Evolutionary conservation across 2,329 filamentous ascomycete genomes (phyloP), one percentile per base, ranked within the genome.

Genomic region (Fusarium sp.): DNA sequence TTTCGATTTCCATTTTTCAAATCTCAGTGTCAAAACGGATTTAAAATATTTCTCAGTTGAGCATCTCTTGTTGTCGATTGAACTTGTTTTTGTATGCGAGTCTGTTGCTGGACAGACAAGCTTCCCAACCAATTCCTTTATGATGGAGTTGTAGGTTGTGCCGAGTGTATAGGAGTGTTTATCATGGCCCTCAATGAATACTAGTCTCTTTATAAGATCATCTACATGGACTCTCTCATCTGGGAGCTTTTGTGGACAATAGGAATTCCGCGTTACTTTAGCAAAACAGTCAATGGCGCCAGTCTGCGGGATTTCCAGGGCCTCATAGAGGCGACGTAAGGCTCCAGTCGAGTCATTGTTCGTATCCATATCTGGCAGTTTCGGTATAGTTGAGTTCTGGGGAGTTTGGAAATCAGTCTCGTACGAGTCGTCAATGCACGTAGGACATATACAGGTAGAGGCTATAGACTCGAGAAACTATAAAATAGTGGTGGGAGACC

Each of bases 241-340:
- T 7, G 40, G 38, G 19, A 45, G 15, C 2, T 4, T 1, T 17
- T 3, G 15, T 10, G 10, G 8, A n/a, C 55, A 54, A 10, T 1
- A 8, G 44, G 3, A 4, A 1, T n/a, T 12, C 4, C 14, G 14
- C n/a, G 20, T 14, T 7, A 14, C 14, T 21, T 14, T 5, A 11
- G 53, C 38, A 23, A 68, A 21, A 34, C 64, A 65, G 2, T 9
- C 2, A 6, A 51, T 24, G 1, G 17, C 1, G 14, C 30, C 48
- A 14, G 4, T 11, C 6, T 19, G 23, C 5, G 53, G 23, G 19
- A 64, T 44, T 12, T 17, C 10, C 6, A 67, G 24, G 3, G 49
- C 53, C 38, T 51, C 8, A 11, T 59, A 60, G 9, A 67, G 64
- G 15, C 58, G 51, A 20, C 42, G 42, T 12, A 32, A 7, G 9